These are phyloP conservation scores for Boechera divaricarpa DNA, from an alignment of 345 rosid genomes.

Conservation along the genomic window DNA sequence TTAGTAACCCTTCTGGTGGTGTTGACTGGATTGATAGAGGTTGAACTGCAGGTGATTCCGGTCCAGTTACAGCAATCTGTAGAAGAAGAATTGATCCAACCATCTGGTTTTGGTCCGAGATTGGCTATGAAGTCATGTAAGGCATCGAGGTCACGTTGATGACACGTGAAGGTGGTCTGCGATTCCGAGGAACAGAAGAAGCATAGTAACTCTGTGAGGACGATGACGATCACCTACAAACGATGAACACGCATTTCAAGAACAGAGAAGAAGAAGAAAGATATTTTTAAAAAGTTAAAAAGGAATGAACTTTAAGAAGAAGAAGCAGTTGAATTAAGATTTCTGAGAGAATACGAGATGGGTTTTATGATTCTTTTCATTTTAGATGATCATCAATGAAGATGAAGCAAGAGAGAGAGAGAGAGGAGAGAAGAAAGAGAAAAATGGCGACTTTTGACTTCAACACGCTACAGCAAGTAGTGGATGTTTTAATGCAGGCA, in stretches of 20 bases:
- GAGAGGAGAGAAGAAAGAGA: not conserved
- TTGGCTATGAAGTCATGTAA: conserved; percentile 51
- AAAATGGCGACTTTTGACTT: conserved; percentile 52
- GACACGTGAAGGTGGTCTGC: conserved; percentile 57
- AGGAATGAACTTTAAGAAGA: conserved; percentile 19
- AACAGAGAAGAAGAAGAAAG: not conserved
- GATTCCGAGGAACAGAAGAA: conserved; percentile 44
- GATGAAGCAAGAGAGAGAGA: conserved; percentile 14
- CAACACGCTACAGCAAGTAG: conserved; percentile 48
- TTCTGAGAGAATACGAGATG: conserved; percentile 22
- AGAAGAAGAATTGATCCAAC: conserved; percentile 44
- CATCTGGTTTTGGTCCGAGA: conserved; percentile 50
- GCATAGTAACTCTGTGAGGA: conserved; percentile 47
- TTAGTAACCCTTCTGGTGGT: conserved; percentile 50
- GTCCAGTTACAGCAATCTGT: conserved; percentile 68
- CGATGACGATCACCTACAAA: conserved; percentile 47
- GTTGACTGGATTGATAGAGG: not conserved
- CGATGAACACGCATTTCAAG: conserved; percentile 55
- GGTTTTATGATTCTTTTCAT: conserved; percentile 37
- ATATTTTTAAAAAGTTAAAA: not conserved
- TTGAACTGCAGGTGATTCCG: conserved; percentile 59
- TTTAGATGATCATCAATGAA: conserved; percentile 27
- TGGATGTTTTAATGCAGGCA: conserved; percentile 38
- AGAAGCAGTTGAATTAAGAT: not conserved
- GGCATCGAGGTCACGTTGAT: conserved; percentile 56